Base-by-base conservation (phyloP, 495 filamentous ascomycete species). In the Xylaria palmicola region DNA sequence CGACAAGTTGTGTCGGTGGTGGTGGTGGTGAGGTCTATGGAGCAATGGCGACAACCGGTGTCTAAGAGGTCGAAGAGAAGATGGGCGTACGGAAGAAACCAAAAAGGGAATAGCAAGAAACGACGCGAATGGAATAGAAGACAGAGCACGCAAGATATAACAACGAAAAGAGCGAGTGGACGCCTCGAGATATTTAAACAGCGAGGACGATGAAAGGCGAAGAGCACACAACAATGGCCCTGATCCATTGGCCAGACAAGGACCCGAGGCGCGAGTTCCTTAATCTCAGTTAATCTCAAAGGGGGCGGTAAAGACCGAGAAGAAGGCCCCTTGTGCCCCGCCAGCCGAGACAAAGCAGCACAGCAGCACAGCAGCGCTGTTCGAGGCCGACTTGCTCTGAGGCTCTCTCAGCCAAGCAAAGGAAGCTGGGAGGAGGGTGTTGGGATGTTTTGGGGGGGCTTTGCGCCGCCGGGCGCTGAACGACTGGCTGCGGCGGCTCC, bases 31-130 rank as follows among this genome's bases (percentile, higher is more conserved):
- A 49, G 49, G 44, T 39, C 43, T 48, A 48, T 19, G 9, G 3
- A 56, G 34, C 53, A 56, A 56, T 8, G 40, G 15, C 24, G 56
- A 59, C 56, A 59, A 59, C 56, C 56, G 49, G 56, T 59, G 56
- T 59, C 56, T 15, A 40, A 10, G 30, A 43, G 3, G 43, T 13
- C 37, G 52, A 55, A 55, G 37, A 30, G 20, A 58, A 59, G 12
- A 20, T 29, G 8, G 20, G 24, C 6, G 13, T 41, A 43, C 32
- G 0, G 36, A 37, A 32, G 15, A 36, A 36, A 43, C 32, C 32
- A 13, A 51, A 22, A 51, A 10, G 17, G 9, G 7, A 43, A 20
- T 17, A 39, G 17, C 8, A 59, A 24, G 30, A 32, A 48, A 48
- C 3, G 43, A 48, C 1, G 44, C 27, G 43, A 43, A 13, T 13